Percentiles rank a stretch among this genome's conserved stretches.
Evolutionary conservation across 352 stramenopile genomes (phyloP).

Genomic region (Pythium myriotylum): DNA sequence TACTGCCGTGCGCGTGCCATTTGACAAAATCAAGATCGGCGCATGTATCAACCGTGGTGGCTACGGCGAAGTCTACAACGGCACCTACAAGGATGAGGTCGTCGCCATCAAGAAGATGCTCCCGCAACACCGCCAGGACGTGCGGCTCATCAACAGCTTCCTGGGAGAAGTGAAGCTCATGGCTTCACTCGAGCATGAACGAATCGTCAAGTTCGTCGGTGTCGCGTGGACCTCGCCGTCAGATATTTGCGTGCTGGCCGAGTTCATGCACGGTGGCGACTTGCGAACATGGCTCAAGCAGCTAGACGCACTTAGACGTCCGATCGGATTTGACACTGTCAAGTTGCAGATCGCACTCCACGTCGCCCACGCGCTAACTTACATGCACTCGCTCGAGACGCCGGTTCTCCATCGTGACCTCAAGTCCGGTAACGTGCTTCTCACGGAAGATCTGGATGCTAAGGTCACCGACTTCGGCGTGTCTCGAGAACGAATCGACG

Average conservation of each 20-base stretch:
- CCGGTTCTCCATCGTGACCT: constrained; percentile 49
- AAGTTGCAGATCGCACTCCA: constrained; percentile 34
- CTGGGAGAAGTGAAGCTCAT: constrained; percentile 1
- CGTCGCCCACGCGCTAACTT: constrained; percentile 3
- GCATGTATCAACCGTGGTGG: background rate
- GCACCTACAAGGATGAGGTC: constrained; percentile 2
- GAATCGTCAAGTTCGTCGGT: constrained; percentile 60
- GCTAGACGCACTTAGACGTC: constrained; percentile 15
- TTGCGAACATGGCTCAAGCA: background rate
- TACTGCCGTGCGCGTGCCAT: constrained; percentile 1
- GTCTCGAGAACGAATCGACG: background rate
- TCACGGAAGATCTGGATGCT: background rate
- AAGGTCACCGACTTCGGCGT: constrained; percentile 19
- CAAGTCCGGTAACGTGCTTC: constrained; percentile 63
- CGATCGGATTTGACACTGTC: constrained; percentile 28
- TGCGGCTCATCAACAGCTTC: constrained; percentile 43
- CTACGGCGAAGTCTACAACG: constrained; percentile 10
- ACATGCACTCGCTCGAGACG: constrained; percentile 6
- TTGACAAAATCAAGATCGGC: constrained; percentile 1
- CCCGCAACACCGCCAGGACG: constrained; percentile 37
- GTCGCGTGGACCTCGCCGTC: constrained; percentile 43
- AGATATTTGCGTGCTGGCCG: constrained; percentile 24
- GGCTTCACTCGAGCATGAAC: constrained; percentile 45
- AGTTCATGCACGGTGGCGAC: constrained; percentile 8
- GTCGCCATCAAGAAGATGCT: constrained; percentile 11